phyloP scores from a whole-genome alignment of 768 basidiomycete species.

The Chalciporus pseudorubinellus region DNA sequence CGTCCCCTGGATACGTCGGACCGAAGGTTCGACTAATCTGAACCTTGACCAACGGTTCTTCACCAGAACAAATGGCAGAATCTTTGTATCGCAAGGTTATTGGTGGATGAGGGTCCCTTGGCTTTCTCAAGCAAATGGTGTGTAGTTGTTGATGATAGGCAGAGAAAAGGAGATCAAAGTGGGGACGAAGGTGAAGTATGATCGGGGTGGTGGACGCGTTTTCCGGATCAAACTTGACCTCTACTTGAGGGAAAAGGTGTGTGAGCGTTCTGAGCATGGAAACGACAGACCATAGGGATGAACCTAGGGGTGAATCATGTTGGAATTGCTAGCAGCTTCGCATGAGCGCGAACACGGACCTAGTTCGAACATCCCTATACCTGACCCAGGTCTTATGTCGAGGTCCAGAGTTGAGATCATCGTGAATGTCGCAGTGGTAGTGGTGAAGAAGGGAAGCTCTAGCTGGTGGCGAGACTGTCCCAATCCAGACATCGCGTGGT shows the following conservation, averaged over 20 bases:
- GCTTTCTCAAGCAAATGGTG: constrained; percentile 69
- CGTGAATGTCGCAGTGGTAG: neutral
- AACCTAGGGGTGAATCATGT: constrained; percentile 42
- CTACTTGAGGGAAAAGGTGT: constrained; percentile 75
- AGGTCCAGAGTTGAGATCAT: constrained; percentile 74
- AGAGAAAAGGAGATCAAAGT: constrained; percentile 84
- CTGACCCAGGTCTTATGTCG: constrained; percentile 72
- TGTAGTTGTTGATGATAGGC: constrained; percentile 75
- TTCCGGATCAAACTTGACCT: constrained; percentile 80
- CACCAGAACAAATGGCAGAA: constrained; percentile 55
- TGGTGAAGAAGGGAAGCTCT: neutral
- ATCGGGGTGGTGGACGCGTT: constrained; percentile 67
- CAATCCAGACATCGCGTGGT: constrained; percentile 7
- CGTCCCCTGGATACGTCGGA: constrained; percentile 78
- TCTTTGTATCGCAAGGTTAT: constrained; percentile 69
- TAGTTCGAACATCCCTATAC: constrained; percentile 77
- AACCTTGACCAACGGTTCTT: constrained; percentile 59
- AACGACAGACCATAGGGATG: constrained; percentile 76
- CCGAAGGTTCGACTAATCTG: constrained; percentile 74
- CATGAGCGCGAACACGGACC: constrained; percentile 38
- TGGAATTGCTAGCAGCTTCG: neutral
- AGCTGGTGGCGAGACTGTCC: constrained; percentile 4
- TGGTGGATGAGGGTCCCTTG: constrained; percentile 65
- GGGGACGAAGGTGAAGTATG: constrained; percentile 74
- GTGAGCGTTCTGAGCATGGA: constrained; percentile 64